Conservation (phyloP, 2,329 filamentous ascomycete species). For the Fusarium bactridioides region DNA sequence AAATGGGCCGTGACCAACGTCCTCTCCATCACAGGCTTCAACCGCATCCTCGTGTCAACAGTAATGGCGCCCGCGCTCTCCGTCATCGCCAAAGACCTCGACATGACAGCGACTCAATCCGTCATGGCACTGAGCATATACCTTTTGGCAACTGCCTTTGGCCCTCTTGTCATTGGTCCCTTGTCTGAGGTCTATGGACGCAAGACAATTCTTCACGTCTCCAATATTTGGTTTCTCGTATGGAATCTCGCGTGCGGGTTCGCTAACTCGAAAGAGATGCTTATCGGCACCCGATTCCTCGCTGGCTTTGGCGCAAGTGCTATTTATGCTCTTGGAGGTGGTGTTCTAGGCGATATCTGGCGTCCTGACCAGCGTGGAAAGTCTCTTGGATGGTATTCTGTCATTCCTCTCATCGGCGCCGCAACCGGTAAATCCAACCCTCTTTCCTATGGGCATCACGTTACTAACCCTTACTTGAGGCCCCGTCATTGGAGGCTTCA, state of each 20-base stretch:
- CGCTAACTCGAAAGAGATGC: constrained; percentile 47
- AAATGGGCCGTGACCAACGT: constrained; percentile 61
- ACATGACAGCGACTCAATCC: constrained; percentile 57
- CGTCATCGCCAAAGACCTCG: constrained; percentile 58
- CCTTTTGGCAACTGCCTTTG: constrained; percentile 53
- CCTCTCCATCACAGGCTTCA: constrained; percentile 59
- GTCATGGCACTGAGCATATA: constrained; percentile 57
- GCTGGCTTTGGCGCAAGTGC: constrained; percentile 58
- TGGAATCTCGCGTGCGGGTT: constrained; percentile 59
- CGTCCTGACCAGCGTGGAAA: constrained; percentile 54
- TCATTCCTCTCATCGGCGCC: constrained; percentile 51
- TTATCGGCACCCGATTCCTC: constrained; percentile 57
- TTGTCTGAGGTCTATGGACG: constrained; percentile 60
- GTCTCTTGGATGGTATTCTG: constrained; percentile 48
- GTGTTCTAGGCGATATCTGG: constrained; percentile 58
- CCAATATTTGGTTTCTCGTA: constrained; percentile 58
- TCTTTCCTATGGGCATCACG: rapidly evolving
- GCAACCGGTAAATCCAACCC: constrained; percentile 43
- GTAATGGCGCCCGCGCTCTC: constrained; percentile 61
- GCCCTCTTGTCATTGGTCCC: constrained; percentile 53
- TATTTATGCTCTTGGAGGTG: constrained; percentile 55
- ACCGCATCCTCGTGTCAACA: constrained; percentile 59
- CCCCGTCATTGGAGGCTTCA: constrained; percentile 52
- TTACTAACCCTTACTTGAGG: constrained; percentile 17
- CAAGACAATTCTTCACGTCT: constrained; percentile 49